phyloP scores from a whole-genome alignment of 495 filamentous ascomycete genomes.

The Massariosphaeria phaeospora region DNA sequence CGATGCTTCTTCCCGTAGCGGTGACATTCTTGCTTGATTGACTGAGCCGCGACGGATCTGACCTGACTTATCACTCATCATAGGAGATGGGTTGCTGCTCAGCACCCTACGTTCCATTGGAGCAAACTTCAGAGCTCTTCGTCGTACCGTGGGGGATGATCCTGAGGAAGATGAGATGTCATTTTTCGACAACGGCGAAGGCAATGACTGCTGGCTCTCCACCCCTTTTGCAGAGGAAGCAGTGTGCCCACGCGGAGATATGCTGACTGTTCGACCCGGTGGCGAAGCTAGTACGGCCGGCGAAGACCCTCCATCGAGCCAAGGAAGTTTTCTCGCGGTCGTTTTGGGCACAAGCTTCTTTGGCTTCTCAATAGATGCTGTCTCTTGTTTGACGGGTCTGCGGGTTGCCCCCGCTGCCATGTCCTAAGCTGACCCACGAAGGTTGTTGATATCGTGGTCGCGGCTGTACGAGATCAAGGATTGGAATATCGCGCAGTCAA shows the following conservation, averaged over 20 bases:
- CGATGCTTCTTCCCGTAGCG: background rate
- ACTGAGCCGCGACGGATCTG: background rate
- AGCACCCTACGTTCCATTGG: no score
- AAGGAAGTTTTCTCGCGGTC: conserved; percentile 18
- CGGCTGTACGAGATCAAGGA: no score
- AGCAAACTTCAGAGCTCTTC: no score
- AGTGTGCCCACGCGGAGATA: background rate
- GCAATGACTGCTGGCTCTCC: background rate
- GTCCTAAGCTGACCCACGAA: no score
- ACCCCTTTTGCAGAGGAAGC: no score
- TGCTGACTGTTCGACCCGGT: background rate
- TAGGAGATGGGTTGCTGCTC: conserved; percentile 1
- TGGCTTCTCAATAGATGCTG: no score
- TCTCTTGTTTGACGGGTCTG: no score
- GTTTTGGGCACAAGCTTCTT: conserved; percentile 9
- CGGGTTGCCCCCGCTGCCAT: no score
- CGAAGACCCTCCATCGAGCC: conserved; percentile 28
- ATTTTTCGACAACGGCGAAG: background rate
- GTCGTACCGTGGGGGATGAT: conserved; percentile 1
- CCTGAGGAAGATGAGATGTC: background rate
- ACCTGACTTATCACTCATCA: background rate
- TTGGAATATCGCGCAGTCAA: no score
- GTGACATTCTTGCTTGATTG: background rate
- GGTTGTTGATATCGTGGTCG: no score
- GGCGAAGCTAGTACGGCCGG: background rate